A percentile compares a stretch with the other conserved stretches of the same genome.
phyloP scores from a whole-genome alignment of 331 rosid species.

The Stylosanthes scabra region DNA sequence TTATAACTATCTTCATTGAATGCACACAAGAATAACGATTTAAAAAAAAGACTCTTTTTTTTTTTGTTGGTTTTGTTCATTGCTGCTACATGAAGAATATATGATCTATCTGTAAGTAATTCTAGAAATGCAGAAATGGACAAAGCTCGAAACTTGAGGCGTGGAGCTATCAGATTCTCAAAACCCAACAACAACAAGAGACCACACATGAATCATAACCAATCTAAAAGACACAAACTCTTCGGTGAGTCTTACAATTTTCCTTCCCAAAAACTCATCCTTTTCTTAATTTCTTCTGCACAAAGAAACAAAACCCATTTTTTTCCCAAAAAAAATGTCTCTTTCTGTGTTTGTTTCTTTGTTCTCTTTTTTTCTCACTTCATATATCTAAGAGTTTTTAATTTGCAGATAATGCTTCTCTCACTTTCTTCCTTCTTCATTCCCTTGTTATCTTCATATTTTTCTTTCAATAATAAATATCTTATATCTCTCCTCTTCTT shows the following conservation, averaged over 20 bases:
- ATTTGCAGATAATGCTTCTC: slow-evolving; percentile 53
- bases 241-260: slow-evolving; percentile 50
- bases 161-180: slow-evolving; percentile 57
- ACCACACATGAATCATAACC: slow-evolving; percentile 41
- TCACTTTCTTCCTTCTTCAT: background rate
- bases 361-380: background rate
- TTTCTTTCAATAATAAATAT: no score
- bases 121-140: slow-evolving; percentile 51
- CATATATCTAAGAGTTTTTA: slow-evolving; percentile 33
- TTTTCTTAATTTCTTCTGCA: slow-evolving; percentile 28
- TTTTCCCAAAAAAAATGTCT: slow-evolving; percentile 46
- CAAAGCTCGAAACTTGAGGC: slow-evolving; percentile 62
- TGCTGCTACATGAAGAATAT: background rate
- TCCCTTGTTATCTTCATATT: slow-evolving; percentile 35
- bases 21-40: slow-evolving; percentile 26
- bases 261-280: slow-evolving; percentile 17
- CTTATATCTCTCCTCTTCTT: background rate
- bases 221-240: slow-evolving; percentile 47
- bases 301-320: slow-evolving; percentile 48
- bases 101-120: slow-evolving; percentile 9
- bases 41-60: background rate
- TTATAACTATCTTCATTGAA: slow-evolving; percentile 20
- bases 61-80: slow-evolving; percentile 20
- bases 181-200: slow-evolving; percentile 33
- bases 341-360: slow-evolving; percentile 40